Conservation (phyloP, 2,329 filamentous ascomycete genomes). For the Trichoderma harzianum region DNA sequence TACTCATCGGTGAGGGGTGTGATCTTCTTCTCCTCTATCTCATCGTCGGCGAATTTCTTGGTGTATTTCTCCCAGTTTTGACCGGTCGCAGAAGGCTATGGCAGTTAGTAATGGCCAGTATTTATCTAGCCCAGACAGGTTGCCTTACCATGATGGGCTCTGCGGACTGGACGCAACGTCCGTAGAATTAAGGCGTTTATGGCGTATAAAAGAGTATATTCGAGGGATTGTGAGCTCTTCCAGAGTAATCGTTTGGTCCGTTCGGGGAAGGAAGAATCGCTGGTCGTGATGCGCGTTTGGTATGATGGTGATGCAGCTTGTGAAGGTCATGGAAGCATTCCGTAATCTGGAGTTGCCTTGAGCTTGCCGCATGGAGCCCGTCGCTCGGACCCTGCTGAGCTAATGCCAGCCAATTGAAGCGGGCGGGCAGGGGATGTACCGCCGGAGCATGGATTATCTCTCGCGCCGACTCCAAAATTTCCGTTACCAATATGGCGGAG, state of each 20-base stretch:
- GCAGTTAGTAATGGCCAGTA: slow-evolving; percentile 24
- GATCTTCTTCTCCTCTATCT: slow-evolving; percentile 99
- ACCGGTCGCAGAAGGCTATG: slow-evolving; percentile 90
- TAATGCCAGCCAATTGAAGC: slow-evolving; percentile 24
- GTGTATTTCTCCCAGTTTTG: slow-evolving; percentile 97
- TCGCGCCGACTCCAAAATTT: slow-evolving; percentile 41
- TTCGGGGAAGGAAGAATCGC: not conserved
- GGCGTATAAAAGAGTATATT: not conserved
- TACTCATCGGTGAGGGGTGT: slow-evolving; percentile 95
- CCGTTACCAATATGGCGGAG: slow-evolving; percentile 33
- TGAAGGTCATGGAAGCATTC: slow-evolving; percentile 36
- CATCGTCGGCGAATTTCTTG: slow-evolving; percentile 95
- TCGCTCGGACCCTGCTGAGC: slow-evolving; percentile 23
- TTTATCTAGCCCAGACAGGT: not conserved
- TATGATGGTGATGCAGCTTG: slow-evolving; percentile 25
- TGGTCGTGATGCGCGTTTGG: slow-evolving; percentile 20
- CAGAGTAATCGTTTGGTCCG: not conserved
- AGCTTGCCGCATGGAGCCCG: slow-evolving; percentile 34
- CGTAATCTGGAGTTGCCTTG: slow-evolving; percentile 42
- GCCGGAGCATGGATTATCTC: slow-evolving; percentile 40
- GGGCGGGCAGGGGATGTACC: slow-evolving; percentile 20
- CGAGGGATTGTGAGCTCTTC: not conserved
- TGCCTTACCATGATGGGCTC: slow-evolving; percentile 41
- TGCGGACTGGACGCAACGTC: slow-evolving; percentile 27
- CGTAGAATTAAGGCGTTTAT: not conserved